Base-by-base conservation (phyloP, 2,329 filamentous ascomycete species). In the Neopestalotiopsis rosae region DNA sequence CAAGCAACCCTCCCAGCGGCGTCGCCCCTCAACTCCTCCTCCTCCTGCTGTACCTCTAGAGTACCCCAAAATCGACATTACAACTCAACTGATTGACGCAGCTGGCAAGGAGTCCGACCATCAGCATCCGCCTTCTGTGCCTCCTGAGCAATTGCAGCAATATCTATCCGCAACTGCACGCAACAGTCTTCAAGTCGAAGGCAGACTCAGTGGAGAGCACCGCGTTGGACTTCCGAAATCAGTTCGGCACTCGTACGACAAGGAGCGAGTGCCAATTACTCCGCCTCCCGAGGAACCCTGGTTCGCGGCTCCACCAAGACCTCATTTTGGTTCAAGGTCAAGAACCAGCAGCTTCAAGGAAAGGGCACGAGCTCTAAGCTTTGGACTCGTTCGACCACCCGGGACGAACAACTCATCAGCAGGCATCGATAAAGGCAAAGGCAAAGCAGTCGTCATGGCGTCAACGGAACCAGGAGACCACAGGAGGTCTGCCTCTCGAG, bases 181-280 rank as follows among this genome's bases (percentile, higher is more conserved):
- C 12, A 79, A 82, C n/a, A 88, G 85, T 71, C 78, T 88, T 32
- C 86, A 87, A 64, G 78, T 88, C 65, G 87, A 88, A 40, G 81
- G 80, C 58, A 79, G 78, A 62, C 77, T 80, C 42, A 83, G 81
- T 68, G 81, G 80, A 63, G 84, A 87, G 61, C 82, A 82, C 68
- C 84, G 86, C 64, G 80, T 87, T 68, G 88, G 85, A 73, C 79
- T 89, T 14, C 87, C 87, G n/a, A 79, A 77, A 13, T 87, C 87
- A 4, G 76, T 89, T 40, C 84, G 86, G 58, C 81, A 84, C 58
- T 89, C 87, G 4, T 84, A 85, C 82, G 87, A 89, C 80, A 83
- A 81, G 67, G 85, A 85, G 72, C 80, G 80, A 58, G 73, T 78
- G 56, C 77, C 76, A 14, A 78, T 75, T 32, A 78, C 78, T n/a